Conservation (phyloP, 495 filamentous ascomycete species). For the Xylona heveae region DNA sequence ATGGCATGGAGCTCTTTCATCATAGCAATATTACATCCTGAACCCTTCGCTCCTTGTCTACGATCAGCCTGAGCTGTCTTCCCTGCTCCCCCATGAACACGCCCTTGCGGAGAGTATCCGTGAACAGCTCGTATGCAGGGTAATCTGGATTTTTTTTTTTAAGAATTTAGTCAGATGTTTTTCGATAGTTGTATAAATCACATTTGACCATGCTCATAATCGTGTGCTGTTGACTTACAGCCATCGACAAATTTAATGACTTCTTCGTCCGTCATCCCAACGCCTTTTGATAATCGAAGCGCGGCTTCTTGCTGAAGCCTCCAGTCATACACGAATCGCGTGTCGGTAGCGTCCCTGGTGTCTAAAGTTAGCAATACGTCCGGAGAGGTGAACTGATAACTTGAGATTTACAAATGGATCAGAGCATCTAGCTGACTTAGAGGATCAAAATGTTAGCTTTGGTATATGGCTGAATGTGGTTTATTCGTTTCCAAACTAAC, state of each 20-base stretch:
- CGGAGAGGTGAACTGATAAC: not conserved
- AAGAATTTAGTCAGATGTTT: not conserved
- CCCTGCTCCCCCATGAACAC: slow-evolving; percentile 30
- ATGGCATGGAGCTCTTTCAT: no score
- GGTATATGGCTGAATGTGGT: not conserved
- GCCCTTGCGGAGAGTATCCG: slow-evolving; percentile 41
- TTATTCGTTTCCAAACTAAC: slow-evolving; percentile 22
- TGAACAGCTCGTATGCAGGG: slow-evolving; percentile 51
- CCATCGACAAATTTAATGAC: slow-evolving; percentile 44
- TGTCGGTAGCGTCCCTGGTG: slow-evolving; percentile 49
- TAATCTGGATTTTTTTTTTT: slow-evolving; percentile 38
- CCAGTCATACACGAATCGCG: slow-evolving; percentile 71
- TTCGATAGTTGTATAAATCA: slow-evolving; percentile 3
- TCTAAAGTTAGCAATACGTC: slow-evolving; percentile 1
- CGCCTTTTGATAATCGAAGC: slow-evolving; percentile 39
- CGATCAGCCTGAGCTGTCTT: slow-evolving; percentile 45
- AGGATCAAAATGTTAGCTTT: not conserved
- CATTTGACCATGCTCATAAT: not conserved
- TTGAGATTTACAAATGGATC: slow-evolving; percentile 52
- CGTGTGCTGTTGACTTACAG: slow-evolving; percentile 23
- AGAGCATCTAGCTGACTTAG: slow-evolving; percentile 49
- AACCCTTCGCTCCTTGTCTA: slow-evolving; percentile 45
- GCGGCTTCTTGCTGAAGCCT: slow-evolving; percentile 58
- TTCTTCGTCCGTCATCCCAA: slow-evolving; percentile 59
- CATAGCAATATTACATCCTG: slow-evolving; percentile 32